Conservation (phyloP, 208 protist genomes). For the Herpetomonas samuelpessoai region DNA sequence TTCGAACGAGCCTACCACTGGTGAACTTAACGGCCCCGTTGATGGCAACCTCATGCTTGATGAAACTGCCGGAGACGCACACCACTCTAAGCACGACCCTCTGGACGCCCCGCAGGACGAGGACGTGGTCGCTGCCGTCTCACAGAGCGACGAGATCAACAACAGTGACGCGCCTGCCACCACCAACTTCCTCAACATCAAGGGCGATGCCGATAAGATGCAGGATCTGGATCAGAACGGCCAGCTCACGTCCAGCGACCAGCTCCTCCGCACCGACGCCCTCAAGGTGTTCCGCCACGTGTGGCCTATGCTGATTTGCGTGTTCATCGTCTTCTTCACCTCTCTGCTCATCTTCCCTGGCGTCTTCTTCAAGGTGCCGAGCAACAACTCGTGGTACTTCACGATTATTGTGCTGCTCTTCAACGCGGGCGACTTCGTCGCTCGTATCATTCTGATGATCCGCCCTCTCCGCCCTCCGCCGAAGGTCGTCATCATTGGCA, state of each 20-base stretch:
- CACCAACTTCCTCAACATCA: slow-evolving; percentile 31
- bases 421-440: slow-evolving; percentile 61
- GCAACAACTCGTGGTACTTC: slow-evolving; percentile 41
- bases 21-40: background rate
- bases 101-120: no score
- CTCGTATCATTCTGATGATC: slow-evolving; percentile 42
- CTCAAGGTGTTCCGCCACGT: slow-evolving; percentile 43
- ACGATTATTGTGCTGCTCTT: slow-evolving; percentile 58
- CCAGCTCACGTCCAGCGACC: slow-evolving; percentile 51
- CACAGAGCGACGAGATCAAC: no score
- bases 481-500: slow-evolving; percentile 44
- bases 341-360: slow-evolving; percentile 72
- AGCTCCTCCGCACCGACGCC: slow-evolving; percentile 50
- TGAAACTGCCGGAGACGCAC: background rate
- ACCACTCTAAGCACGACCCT: background rate
- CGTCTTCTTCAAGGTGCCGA: slow-evolving; percentile 44
- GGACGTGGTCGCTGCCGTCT: slow-evolving; percentile 18
- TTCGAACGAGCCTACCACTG: background rate
- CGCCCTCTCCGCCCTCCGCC: slow-evolving; percentile 33
- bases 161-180: slow-evolving; percentile 12
- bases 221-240: slow-evolving; percentile 41
- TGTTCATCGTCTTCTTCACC: slow-evolving; percentile 62
- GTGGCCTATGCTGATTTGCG: slow-evolving; percentile 70
- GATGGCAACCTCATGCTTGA: slow-evolving; percentile 1
- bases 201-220: slow-evolving; percentile 57